Conservation (phyloP, 768 basidiomycete genomes). For the Tephrocybe sp. region DNA sequence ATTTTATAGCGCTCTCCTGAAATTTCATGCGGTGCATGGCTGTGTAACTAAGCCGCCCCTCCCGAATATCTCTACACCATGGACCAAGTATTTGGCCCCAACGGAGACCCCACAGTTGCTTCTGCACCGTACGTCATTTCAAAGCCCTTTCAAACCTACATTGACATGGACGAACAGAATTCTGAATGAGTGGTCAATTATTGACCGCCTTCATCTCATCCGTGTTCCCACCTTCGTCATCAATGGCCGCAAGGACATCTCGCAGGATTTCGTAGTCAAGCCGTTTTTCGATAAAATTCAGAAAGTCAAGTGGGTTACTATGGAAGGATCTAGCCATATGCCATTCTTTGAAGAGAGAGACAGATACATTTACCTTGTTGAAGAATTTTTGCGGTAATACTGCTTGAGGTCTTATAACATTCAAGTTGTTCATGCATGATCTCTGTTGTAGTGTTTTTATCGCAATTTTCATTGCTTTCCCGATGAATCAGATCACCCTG, state of each 20-base stretch:
- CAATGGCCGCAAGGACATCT: conserved; percentile 41
- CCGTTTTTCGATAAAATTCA: conserved; percentile 39
- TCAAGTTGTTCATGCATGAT: too few species aligned
- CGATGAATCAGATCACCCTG: too few species aligned
- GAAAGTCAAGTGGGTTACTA: conserved; percentile 44
- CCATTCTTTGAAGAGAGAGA: conserved; percentile 43
- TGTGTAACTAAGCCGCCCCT: conserved; percentile 23
- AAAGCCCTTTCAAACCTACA: not conserved
- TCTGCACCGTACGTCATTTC: conserved; percentile 20
- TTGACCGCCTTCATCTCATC: conserved; percentile 42
- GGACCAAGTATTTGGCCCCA: conserved; percentile 22
- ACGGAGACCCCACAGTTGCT: conserved; percentile 26
- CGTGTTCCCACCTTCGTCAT: conserved; percentile 37
- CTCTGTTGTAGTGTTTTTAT: too few species aligned
- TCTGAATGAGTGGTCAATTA: conserved; percentile 43
- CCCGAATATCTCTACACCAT: conserved; percentile 20
- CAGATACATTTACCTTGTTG: conserved; percentile 35
- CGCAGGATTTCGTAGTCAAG: conserved; percentile 35
- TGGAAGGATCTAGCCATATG: conserved; percentile 44
- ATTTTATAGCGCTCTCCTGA: conserved; percentile 18
- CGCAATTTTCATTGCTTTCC: too few species aligned
- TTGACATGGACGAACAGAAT: conserved; percentile 1
- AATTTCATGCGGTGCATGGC: conserved; percentile 25
- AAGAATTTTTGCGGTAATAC: conserved; percentile 26
- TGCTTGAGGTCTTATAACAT: not conserved